Evolutionary conservation across 768 basidiomycete species (phyloP).

Genomic region (Lactarius psammicola): DNA sequence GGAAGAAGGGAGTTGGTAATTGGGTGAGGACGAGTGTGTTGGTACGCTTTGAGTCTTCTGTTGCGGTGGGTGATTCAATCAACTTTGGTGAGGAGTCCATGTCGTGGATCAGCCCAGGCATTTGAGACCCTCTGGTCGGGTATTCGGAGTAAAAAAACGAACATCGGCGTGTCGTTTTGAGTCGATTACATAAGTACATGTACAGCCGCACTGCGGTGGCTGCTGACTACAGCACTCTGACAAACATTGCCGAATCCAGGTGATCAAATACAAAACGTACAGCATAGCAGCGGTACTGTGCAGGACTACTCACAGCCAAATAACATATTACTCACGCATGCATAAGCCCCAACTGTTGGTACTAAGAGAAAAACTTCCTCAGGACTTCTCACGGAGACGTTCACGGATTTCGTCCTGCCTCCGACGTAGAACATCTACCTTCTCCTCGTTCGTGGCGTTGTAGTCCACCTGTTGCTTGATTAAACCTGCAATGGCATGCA

Average conservation of each 20-base stretch:
- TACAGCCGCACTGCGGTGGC: neutral
- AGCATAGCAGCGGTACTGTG: neutral
- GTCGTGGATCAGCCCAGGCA: slow-evolving; percentile 24
- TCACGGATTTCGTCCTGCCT: slow-evolving; percentile 64
- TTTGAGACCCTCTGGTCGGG: neutral
- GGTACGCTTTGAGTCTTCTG: slow-evolving; percentile 43
- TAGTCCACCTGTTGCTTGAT: slow-evolving; percentile 76
- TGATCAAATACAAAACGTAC: neutral
- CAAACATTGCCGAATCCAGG: neutral
- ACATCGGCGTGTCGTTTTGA: neutral
- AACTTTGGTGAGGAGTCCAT: slow-evolving; percentile 12
- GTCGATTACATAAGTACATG: neutral
- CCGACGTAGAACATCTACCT: slow-evolving; percentile 68
- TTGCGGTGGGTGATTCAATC: slow-evolving; percentile 8
- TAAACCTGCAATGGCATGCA: slow-evolving; percentile 56
- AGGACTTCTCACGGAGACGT: slow-evolving; percentile 49
- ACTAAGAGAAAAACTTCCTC: neutral
- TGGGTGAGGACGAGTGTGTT: slow-evolving; percentile 85
- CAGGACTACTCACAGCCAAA: slow-evolving; percentile 2
- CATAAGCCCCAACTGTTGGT: neutral
- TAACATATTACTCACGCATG: neutral
- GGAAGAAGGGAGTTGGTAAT: slow-evolving; percentile 76
- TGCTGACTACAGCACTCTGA: neutral
- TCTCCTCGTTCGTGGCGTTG: slow-evolving; percentile 86
- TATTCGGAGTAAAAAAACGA: neutral